phyloP scores from a whole-genome alignment of 2,329 filamentous ascomycete genomes.

The Myriosclerotinia scirpicola region DNA sequence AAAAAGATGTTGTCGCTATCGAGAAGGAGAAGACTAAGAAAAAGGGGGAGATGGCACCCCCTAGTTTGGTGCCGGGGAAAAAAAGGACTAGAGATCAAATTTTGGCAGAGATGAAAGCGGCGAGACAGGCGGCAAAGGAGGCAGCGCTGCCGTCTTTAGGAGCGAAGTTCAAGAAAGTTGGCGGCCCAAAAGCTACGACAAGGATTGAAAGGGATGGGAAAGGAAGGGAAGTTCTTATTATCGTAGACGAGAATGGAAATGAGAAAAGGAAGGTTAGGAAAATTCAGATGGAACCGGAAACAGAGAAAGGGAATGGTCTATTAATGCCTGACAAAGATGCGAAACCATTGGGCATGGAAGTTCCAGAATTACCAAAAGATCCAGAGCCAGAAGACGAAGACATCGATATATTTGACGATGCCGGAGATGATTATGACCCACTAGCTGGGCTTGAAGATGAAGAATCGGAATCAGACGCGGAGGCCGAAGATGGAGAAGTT shows the following conservation, averaged over 20 bases:
- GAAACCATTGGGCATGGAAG: slow-evolving; percentile 64
- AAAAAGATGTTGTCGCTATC: slow-evolving; percentile 54
- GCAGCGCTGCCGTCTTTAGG: slow-evolving; percentile 54
- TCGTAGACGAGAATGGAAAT: slow-evolving; percentile 64
- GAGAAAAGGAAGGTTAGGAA: slow-evolving; percentile 65
- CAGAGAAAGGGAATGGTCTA: slow-evolving; percentile 46
- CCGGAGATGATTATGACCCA: slow-evolving; percentile 66
- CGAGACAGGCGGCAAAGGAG: slow-evolving; percentile 58
- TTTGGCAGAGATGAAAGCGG: slow-evolving; percentile 64
- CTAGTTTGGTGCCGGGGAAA: slow-evolving; percentile 52
- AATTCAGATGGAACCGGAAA: slow-evolving; percentile 45
- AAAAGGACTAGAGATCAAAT: slow-evolving; percentile 67
- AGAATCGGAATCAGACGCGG: slow-evolving; percentile 41
- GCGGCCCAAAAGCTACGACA: slow-evolving; percentile 53
- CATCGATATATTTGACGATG: slow-evolving; percentile 65
- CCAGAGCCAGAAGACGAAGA: slow-evolving; percentile 55
- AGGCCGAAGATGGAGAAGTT: slow-evolving; percentile 48
- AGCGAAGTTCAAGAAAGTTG: slow-evolving; percentile 64
- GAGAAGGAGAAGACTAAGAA: slow-evolving; percentile 51
- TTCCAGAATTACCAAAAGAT: slow-evolving; percentile 55
- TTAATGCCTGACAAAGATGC: slow-evolving; percentile 55
- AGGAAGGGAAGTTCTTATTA: slow-evolving; percentile 63
- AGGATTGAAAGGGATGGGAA: slow-evolving; percentile 61
- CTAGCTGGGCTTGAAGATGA: slow-evolving; percentile 56
- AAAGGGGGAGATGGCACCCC: slow-evolving; percentile 60